These are phyloP conservation scores for Sugiyamaella neomexicana DNA, from an alignment of 1,139 yeast genomes.

Conservation along the genomic window DNA sequence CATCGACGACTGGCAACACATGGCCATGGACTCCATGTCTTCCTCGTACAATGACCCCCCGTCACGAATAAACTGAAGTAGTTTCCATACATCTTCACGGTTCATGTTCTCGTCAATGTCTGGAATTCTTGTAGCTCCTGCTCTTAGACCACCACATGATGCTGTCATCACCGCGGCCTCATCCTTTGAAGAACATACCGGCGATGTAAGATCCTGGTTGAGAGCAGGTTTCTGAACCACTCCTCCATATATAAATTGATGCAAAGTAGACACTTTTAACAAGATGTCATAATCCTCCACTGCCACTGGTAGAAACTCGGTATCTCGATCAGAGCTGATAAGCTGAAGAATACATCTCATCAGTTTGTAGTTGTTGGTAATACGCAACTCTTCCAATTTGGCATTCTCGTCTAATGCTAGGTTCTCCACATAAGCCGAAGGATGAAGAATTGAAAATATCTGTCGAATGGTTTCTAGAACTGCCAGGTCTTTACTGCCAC, in stretches of 20 bases:
- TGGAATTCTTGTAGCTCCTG: not conserved
- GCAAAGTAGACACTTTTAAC: slow-evolving; percentile 27
- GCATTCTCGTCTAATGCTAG: slow-evolving; percentile 35
- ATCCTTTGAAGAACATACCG: slow-evolving; percentile 1
- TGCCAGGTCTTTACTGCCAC: slow-evolving; percentile 33
- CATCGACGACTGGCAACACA: slow-evolving; percentile 1
- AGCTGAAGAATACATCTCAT: slow-evolving; percentile 39
- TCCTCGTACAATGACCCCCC: slow-evolving; percentile 4
- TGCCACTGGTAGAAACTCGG: slow-evolving; percentile 30
- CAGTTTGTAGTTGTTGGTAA: slow-evolving; percentile 39
- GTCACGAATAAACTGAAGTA: slow-evolving; percentile 8
- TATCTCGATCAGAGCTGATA: slow-evolving; percentile 22
- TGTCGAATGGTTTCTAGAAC: slow-evolving; percentile 41
- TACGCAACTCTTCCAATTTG: slow-evolving; percentile 41
- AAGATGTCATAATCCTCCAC: slow-evolving; percentile 30
- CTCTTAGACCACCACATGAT: too few species aligned
- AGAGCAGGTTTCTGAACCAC: not conserved
- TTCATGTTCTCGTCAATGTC: slow-evolving; percentile 6
- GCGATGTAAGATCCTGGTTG: slow-evolving; percentile 5
- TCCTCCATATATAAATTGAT: slow-evolving; percentile 27
- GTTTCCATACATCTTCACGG: slow-evolving; percentile 14
- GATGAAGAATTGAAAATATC: slow-evolving; percentile 30
- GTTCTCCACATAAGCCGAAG: slow-evolving; percentile 28
- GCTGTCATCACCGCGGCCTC: not conserved
- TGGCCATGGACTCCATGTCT: slow-evolving; percentile 12